These are phyloP conservation scores for Hericium coralloides DNA, from an alignment of 768 basidiomycete species.

Conservation along the genomic window DNA sequence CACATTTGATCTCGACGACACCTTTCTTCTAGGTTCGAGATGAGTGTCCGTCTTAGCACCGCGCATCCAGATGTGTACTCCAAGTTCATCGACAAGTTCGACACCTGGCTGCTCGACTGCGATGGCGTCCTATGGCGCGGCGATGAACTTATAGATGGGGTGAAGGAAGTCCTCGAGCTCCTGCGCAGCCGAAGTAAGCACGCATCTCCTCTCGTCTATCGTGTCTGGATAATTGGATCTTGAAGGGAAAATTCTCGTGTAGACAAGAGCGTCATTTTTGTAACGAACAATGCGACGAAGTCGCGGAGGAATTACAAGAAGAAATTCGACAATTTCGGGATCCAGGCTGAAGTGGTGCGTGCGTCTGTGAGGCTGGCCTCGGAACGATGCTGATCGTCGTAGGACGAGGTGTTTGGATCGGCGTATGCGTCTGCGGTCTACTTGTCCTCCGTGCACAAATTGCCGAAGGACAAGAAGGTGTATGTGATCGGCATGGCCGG, in stretches of 20 bases:
- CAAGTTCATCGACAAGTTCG: constrained; percentile 48
- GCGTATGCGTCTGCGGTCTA: constrained; percentile 83
- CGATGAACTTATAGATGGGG: constrained; percentile 70
- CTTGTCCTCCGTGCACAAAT: constrained; percentile 78
- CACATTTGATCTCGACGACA: no score
- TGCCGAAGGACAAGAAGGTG: constrained; percentile 88
- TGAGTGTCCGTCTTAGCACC: constrained; percentile 8
- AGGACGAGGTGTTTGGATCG: constrained; percentile 97
- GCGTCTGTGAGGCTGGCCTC: not conserved
- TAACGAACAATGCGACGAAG: constrained; percentile 97
- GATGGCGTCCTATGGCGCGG: constrained; percentile 94
- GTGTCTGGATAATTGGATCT: constrained; percentile 2
- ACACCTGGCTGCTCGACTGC: constrained; percentile 96
- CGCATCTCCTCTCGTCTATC: constrained; percentile 1
- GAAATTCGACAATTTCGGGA: constrained; percentile 86
- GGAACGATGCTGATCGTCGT: not conserved
- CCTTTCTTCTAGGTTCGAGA: not conserved
- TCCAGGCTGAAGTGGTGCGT: constrained; percentile 70
- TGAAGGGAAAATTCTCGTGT: not conserved
- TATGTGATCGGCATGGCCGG: constrained; percentile 93
- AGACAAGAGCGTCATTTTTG: constrained; percentile 70
- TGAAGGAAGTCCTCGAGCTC: constrained; percentile 60
- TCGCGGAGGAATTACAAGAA: constrained; percentile 79
- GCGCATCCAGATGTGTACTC: constrained; percentile 23
- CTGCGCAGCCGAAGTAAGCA: constrained; percentile 65